Conservation (phyloP, 1,284 basidiomycete genomes). For the Mycosarcoma mackinlayi region DNA sequence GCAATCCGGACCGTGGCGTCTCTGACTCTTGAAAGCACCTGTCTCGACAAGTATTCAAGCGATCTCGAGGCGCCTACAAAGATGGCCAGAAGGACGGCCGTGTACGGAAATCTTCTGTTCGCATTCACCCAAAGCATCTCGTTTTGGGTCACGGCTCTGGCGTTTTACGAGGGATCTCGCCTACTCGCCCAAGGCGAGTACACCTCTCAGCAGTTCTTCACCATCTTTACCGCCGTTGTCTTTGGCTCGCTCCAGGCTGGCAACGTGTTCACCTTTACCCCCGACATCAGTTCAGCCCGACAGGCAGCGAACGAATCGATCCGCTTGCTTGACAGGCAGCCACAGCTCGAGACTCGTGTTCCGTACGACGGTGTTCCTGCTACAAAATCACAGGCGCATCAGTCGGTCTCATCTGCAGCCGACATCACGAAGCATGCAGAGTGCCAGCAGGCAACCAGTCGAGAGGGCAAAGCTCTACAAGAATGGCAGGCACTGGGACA, state of each 20-base stretch:
- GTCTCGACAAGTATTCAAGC: conserved; percentile 61
- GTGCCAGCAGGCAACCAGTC: no score
- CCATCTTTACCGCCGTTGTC: conserved; percentile 65
- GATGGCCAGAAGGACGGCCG: conserved; percentile 55
- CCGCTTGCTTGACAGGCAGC: conserved; percentile 77
- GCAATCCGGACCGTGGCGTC: conserved; percentile 94
- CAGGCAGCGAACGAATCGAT: conserved; percentile 82
- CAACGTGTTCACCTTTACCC: conserved; percentile 83
- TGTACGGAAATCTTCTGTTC: conserved; percentile 82
- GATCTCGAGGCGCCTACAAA: conserved; percentile 52
- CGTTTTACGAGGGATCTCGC: conserved; percentile 84
- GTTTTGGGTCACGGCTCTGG: conserved; percentile 88
- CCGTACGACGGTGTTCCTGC: no score
- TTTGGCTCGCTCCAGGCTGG: conserved; percentile 68
- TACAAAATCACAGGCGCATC: no score
- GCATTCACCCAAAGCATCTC: conserved; percentile 81
- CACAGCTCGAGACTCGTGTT: conserved; percentile 83
- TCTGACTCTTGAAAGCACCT: conserved; percentile 74
- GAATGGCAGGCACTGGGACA: no score
- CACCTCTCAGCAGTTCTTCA: conserved; percentile 74
- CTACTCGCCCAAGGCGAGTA: conserved; percentile 76
- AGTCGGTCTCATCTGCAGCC: no score
- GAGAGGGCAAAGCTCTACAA: no score
- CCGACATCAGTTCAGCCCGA: conserved; percentile 88
- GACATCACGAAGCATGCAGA: no score